phyloP scores from a whole-genome alignment of 495 filamentous ascomycete genomes.

The Hyaloscypha hepaticicola region DNA sequence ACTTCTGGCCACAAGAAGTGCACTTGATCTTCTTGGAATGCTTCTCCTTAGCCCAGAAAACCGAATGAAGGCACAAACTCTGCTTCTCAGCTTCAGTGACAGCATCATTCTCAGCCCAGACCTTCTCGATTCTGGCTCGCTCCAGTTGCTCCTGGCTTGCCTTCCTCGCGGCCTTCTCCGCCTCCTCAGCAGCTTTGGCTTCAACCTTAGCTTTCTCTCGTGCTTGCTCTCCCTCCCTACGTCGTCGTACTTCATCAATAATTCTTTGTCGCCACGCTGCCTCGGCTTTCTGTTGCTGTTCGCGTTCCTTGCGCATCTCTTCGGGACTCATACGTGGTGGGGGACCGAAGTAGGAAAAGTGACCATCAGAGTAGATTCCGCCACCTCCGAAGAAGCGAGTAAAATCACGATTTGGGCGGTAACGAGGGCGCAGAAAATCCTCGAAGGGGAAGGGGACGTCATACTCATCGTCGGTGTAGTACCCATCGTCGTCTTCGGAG shows the following conservation, averaged over 20 bases:
- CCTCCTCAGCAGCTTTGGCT: neutral
- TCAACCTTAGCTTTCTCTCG: neutral
- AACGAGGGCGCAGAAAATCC: neutral
- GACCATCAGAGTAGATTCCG: too few relatives aligned
- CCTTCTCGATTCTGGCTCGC: slow-evolving; percentile 13
- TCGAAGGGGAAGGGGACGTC: neutral
- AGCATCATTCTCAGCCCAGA: slow-evolving; percentile 23
- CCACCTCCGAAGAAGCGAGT: neutral
- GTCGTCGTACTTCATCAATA: neutral
- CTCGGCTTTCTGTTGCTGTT: neutral
- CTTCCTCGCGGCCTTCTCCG: neutral
- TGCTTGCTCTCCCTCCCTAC: neutral
- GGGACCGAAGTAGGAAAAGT: neutral
- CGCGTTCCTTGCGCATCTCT: neutral
- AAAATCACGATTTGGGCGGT: neutral
- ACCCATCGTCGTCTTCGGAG: neutral
- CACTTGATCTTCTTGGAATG: slow-evolving; percentile 35
- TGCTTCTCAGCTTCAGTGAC: slow-evolving; percentile 25
- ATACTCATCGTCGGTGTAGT: slow-evolving; percentile 2
- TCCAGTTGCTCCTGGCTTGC: neutral
- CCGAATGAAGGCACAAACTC: slow-evolving; percentile 28
- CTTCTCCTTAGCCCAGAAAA: slow-evolving; percentile 29
- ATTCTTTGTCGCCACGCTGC: neutral
- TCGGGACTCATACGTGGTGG: neutral
- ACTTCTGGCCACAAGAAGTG: slow-evolving; percentile 26